These are phyloP conservation scores for Plantago lanceolata DNA, from an alignment of 305 asterid species.

Conservation along the genomic window DNA sequence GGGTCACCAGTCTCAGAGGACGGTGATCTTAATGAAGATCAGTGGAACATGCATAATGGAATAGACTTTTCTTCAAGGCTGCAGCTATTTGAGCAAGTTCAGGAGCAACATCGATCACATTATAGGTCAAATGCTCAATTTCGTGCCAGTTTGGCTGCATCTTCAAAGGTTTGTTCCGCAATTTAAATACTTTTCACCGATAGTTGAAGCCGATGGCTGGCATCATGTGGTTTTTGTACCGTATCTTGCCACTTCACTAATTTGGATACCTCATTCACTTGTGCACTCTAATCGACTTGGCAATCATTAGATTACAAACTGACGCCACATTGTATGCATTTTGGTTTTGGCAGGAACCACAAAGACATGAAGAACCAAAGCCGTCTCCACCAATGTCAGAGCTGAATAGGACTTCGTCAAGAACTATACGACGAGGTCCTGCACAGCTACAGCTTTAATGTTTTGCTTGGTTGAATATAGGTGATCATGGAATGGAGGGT, in stretches of 20 bases:
- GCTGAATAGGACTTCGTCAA: constrained; percentile 52
- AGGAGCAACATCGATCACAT: constrained; percentile 65
- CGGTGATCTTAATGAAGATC: constrained; percentile 45
- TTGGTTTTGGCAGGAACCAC: constrained; percentile 44
- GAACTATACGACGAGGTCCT: constrained; percentile 57
- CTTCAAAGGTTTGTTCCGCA: constrained; percentile 51
- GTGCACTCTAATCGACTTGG: no score
- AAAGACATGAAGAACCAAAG: constrained; percentile 55
- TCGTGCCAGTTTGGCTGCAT: constrained; percentile 43
- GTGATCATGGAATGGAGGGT: not conserved
- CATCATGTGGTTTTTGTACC: no score
- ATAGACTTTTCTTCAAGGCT: constrained; percentile 61
- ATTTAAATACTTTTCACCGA: not conserved
- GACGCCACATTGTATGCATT: not conserved
- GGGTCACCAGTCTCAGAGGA: constrained; percentile 52
- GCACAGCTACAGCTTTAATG: constrained; percentile 58
- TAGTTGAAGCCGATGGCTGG: not conserved
- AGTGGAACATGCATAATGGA: constrained; percentile 38
- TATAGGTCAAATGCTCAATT: constrained; percentile 46
- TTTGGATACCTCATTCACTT: no score
- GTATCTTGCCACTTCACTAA: not conserved
- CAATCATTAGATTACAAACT: not conserved
- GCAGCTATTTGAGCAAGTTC: constrained; percentile 72
- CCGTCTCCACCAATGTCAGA: constrained; percentile 46
- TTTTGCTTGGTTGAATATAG: constrained; percentile 13